Base-by-base conservation (phyloP, 2,329 filamentous ascomycete species). In the Cercospora zeae-maydis region DNA sequence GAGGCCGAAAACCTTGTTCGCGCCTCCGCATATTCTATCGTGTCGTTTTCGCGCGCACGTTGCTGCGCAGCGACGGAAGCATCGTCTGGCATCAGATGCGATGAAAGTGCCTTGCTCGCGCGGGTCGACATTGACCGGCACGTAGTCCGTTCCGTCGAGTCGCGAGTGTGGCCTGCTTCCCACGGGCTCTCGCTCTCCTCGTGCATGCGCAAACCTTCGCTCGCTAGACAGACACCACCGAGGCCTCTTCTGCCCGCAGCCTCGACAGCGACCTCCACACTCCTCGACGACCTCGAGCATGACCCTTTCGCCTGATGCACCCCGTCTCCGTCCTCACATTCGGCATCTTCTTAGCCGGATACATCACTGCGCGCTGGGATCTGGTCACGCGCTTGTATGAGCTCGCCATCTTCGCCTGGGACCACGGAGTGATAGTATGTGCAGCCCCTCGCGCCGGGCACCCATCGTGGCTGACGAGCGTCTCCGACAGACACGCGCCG, bases 341-440 rank as follows among this genome's bases (percentile, higher is more conserved):
- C 81, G 92, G 90, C 81, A 97, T 99, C 82, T 99, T 99, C 83
- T 90, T 98, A 84, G 93, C 95, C 82, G 95, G 95, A 79, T 99
- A 99, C 84, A 98, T 93, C 78, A 99, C 95, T 80, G 95, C 95
- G 76, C 90, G 95, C 83, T 99, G 95, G 93, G 95, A 98, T 80
- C 88, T 99, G 67, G 92, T 97, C 71, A 97, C 93, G 72, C 89
- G 93, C 74, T 85, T 98, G 73, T 96, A 97, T 88, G 93, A 99
- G 80, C 87, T 99, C 73, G 90, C 92, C 71, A 90, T 96, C 69
- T 99, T 98, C 78, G 95, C 96, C 71, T 97, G 93, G 92, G 91
- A 98, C 78, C 91, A 98, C 91, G 92, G 93, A 76, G 95, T 99
- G 73, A 90, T 98, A 76, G 92, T 96, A 81, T 39, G 60, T 16